Evolutionary conservation across 2,329 filamentous ascomycete genomes (phyloP).

Genomic region (Xylaria sp.): DNA sequence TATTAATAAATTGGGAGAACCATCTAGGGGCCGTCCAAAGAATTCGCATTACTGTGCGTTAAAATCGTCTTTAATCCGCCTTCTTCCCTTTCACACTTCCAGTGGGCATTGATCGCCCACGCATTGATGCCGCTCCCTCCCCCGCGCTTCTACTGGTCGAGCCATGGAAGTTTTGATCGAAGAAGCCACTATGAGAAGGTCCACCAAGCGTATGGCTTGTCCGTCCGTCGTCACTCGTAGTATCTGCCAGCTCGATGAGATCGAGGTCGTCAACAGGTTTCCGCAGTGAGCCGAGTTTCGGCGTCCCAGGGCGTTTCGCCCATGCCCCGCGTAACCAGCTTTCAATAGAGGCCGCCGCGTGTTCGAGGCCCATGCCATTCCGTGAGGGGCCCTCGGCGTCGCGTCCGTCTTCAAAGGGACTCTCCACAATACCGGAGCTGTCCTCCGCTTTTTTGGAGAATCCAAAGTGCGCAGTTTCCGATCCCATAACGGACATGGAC

Average conservation of each 20-base stretch:
- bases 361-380: conserved; percentile 73
- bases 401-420: conserved; percentile 61
- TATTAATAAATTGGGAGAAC: conserved; percentile 30
- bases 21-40: conserved; percentile 27
- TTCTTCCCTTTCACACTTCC: conserved; percentile 57
- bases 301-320: conserved; percentile 68
- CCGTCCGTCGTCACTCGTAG: conserved; percentile 65
- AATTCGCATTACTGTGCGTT: conserved; percentile 24
- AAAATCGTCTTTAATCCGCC: conserved; percentile 52
- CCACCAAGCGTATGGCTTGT: conserved; percentile 38
- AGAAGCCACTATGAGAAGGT: conserved; percentile 45
- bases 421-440: conserved; percentile 60
- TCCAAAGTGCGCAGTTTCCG: conserved; percentile 68
- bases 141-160: conserved; percentile 56
- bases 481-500: conserved; percentile 73
- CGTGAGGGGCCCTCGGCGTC: conserved; percentile 56
- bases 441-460: conserved; percentile 57
- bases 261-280: conserved; percentile 65
- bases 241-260: conserved; percentile 77
- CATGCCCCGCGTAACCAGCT: conserved; percentile 90
- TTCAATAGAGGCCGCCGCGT: conserved; percentile 87
- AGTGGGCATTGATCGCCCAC: conserved; percentile 52
- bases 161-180: conserved; percentile 50
- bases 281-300: conserved; percentile 55
- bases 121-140: conserved; percentile 49